Base-by-base conservation (phyloP, 2,329 filamentous ascomycete species). In the Fusarium sp. region DNA sequence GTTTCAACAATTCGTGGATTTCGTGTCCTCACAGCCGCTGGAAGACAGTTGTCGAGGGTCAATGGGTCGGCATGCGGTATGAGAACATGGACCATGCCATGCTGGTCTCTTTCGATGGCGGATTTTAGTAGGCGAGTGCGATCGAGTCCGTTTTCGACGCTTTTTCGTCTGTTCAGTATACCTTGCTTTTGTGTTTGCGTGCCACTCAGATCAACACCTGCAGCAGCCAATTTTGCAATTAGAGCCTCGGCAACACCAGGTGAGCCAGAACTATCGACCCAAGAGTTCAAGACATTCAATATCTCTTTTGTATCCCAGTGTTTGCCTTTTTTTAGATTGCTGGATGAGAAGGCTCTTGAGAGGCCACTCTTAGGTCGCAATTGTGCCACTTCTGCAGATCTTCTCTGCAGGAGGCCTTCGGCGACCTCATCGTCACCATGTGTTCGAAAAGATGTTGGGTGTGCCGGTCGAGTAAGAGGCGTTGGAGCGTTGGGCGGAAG, bases 241-340 rank as follows among this genome's bases (percentile, higher is more conserved):
- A 89, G 79, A 1, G 84, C 84, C 71, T 88, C 84, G n/a, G 85
- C 86, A 6, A 88, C 83, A 10, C 83, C 86, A 0, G 86, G 81
- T 1, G 84, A 82, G 13, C 86, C 85, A 16, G 76, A 77, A 46
- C 82, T 84, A 36, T 79, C 76, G 57, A 88, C 80, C 71, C 86
- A 85, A 41, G 78, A 77, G 46, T 83, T 78, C 53, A 89, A 78
- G 15, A 83, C 82, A 49, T 84, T 82, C 50, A 87, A 83, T 20
- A 88, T 81, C 65, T 88, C 83, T 42, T 80, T 82, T 12, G 84
- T 80, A 30, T 87, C 84, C 82, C 83, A 86, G 41, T 79, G 73
- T 72, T 86, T 86, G 69, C 79, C 83, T 63, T 81, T 84, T 63
- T 80, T 82, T 40, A 80, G 67, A 46, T 78, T 80, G 50, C 71